These are phyloP conservation scores for Irpex rosettiformis DNA, from an alignment of 1,284 basidiomycete genomes.

Conservation along the genomic window DNA sequence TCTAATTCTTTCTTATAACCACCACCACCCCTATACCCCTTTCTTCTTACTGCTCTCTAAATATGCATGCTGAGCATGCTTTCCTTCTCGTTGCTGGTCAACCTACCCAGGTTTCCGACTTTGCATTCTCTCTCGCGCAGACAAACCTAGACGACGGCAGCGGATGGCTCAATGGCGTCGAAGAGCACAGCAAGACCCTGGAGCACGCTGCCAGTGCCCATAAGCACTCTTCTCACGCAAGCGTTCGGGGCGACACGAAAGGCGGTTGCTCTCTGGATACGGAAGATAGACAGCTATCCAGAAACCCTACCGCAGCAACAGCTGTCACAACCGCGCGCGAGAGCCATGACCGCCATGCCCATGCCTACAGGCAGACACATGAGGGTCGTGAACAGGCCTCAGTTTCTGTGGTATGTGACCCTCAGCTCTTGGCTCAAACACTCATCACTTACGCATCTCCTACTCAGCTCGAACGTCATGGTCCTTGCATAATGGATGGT, in stretches of 20 bases:
- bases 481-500: slow-evolving; percentile 10
- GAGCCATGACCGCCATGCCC: slow-evolving; percentile 1
- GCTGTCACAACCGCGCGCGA: neutral
- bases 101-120: neutral
- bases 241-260: neutral
- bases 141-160: neutral
- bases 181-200: neutral
- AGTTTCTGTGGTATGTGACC: slow-evolving; percentile 7
- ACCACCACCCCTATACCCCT: neutral
- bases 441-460: neutral
- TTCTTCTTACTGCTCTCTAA: neutral
- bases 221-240: neutral
- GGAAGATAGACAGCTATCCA: neutral
- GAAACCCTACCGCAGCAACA: neutral
- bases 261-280: neutral
- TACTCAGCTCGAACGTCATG: slow-evolving; percentile 11
- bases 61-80: slow-evolving; percentile 1
- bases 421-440: neutral
- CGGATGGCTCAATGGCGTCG: neutral
- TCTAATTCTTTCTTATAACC: neutral
- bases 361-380: slow-evolving; percentile 2
- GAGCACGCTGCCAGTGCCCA: neutral
- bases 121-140: neutral
- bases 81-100: slow-evolving; percentile 1
- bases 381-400: slow-evolving; percentile 7